Base-by-base conservation (phyloP, 176 grass and related monocot genomes). In the Cymbopogon citratus region DNA sequence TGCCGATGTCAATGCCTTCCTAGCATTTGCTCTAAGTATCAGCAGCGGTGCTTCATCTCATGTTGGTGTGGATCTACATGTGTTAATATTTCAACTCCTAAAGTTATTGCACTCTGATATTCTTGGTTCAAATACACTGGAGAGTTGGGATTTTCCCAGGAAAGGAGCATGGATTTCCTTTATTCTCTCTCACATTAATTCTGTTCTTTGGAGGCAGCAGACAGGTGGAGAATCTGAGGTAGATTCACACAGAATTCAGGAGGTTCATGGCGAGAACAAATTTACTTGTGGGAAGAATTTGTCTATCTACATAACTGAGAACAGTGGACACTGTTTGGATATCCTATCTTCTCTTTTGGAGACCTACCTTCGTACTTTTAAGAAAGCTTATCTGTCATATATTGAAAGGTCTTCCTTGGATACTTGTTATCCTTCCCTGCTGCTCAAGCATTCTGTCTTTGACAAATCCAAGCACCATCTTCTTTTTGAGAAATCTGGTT, bases 161-260 rank as follows among this genome's bases (percentile, higher is more conserved):
- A 95, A 91, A 66, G 81, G 82, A 36, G 79, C 87, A 73, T 92
- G 90, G 86, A 57, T 98, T 62, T 95, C 90, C 84, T 86, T 98
- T 83, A 80, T 95, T 72, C 84, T 98, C 38, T 89, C 83, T 68
- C 79, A 93, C 43, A 64, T 97, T 72, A 92, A 89, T 90, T 21
- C 69, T 44, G 77, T 90, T 74, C 33, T 94, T 84, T 46, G 45
- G 82, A 86, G 62, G 39, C 85, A 84, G 74, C 86, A 77, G 64
- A 52, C 23, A 85, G 79, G 25, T 76, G 56, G 56, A 73, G 75
- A 36, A 84, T 44, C 75, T 82, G 77, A 51, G 40, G 31, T 72
- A 51, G 77, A 72, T 39, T 74, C 45, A 26, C 49, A 83, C 1
- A 66, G 19, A 59, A 49, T 69, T 61, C 49, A 75, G 69, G 71